These are phyloP conservation scores for Ceriops decandra DNA, from an alignment of 345 rosid genomes.

Conservation along the genomic window DNA sequence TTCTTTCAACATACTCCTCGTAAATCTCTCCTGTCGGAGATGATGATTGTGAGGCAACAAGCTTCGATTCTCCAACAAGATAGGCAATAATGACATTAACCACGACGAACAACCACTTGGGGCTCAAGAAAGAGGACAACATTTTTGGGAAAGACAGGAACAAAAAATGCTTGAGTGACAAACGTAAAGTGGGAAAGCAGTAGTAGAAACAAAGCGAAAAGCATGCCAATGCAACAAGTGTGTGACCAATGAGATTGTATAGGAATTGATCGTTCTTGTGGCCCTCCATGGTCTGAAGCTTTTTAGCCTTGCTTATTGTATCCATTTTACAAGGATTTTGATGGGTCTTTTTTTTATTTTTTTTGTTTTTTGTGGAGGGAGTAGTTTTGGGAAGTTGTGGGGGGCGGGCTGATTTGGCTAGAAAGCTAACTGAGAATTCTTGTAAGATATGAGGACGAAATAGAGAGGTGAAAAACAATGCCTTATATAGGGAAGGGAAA, in stretches of 20 bases:
- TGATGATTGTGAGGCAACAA: slow-evolving; percentile 10
- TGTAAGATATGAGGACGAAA: not conserved
- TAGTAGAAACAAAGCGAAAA: slow-evolving; percentile 19
- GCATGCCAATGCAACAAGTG: slow-evolving; percentile 29
- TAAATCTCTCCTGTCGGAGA: slow-evolving; percentile 24
- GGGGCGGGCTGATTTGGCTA: not conserved
- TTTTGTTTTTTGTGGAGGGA: too few relatives aligned
- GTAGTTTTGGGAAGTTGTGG: not conserved
- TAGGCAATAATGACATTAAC: slow-evolving; percentile 48
- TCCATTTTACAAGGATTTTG: slow-evolving; percentile 8
- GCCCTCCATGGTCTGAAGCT: slow-evolving; percentile 10
- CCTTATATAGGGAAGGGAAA: slow-evolving; percentile 14
- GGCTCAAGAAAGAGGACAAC: slow-evolving; percentile 29
- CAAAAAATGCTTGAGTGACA: slow-evolving; percentile 21
- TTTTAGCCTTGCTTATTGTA: slow-evolving; percentile 12
- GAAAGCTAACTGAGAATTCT: not conserved
- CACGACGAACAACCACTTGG: slow-evolving; percentile 46
- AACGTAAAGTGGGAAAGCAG: slow-evolving; percentile 25
- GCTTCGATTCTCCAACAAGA: slow-evolving; percentile 50
- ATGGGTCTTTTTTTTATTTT: not conserved
- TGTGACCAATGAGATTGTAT: slow-evolving; percentile 20
- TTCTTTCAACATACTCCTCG: slow-evolving; percentile 43
- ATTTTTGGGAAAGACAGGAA: slow-evolving; percentile 23
- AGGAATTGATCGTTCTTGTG: not conserved
- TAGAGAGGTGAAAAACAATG: slow-evolving; percentile 5